phyloP scores from a whole-genome alignment of 2,329 filamentous ascomycete genomes.

The Aspergillus latus region DNA sequence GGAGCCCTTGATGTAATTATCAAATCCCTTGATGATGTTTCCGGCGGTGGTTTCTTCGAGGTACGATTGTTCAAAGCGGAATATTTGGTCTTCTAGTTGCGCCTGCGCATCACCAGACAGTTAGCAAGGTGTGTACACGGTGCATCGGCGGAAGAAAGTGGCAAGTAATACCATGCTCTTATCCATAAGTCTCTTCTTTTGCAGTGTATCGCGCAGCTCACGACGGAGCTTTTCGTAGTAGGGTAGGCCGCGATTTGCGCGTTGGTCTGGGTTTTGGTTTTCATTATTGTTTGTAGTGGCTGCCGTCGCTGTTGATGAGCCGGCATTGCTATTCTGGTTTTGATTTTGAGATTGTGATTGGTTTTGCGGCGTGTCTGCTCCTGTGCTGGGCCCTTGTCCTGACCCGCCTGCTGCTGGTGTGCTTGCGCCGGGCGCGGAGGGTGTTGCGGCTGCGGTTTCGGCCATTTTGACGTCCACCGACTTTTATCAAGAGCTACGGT shows the following conservation, averaged over 20 bases:
- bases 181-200: slow-evolving; percentile 65
- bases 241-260: slow-evolving; percentile 50
- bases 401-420: not conserved
- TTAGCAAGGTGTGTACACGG: not conserved
- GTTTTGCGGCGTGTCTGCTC: not conserved
- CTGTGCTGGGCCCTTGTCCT: not conserved
- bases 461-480: slow-evolving; percentile 32
- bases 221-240: slow-evolving; percentile 73
- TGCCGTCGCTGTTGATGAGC: not conserved
- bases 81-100: slow-evolving; percentile 75
- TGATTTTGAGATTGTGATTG: slow-evolving; percentile 3
- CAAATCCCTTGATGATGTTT: slow-evolving; percentile 97
- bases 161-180: slow-evolving; percentile 52
- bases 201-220: slow-evolving; percentile 65
- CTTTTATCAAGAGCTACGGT: not conserved
- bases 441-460: slow-evolving; percentile 38
- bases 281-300: slow-evolving; percentile 18
- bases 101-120: slow-evolving; percentile 39
- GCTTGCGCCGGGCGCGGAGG: slow-evolving; percentile 18
- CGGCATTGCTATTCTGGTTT: not conserved
- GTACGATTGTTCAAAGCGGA: slow-evolving; percentile 79
- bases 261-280: slow-evolving; percentile 25
- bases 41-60: slow-evolving; percentile 83
- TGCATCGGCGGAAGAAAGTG: slow-evolving; percentile 18
- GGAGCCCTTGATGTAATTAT: slow-evolving; percentile 93